Base-by-base conservation (phyloP, 176 grass and related monocot genomes). In the Panicum miliaceum region DNA sequence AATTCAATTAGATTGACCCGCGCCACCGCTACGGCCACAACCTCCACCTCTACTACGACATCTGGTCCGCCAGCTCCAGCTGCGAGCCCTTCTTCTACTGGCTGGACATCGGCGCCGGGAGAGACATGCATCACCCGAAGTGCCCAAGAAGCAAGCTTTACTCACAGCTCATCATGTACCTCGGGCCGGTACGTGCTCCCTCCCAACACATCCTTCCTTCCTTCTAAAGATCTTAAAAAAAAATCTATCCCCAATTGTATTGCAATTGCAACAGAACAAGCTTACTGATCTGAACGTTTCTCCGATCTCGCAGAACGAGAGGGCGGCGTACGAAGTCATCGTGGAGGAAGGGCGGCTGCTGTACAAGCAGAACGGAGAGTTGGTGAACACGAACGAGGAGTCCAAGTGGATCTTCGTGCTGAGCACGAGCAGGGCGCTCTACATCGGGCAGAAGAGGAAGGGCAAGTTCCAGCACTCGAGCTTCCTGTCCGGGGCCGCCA, bases 341-440 rank as follows among this genome's bases (percentile, higher is more conserved):
- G 91, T 94, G 54, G 86, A 92, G 75, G 38, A 50, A 22, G 97
- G 97, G 58, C 90, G 84, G 81, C 84, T 99, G 1, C 12, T 88
- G 43, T 99, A 99, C 80, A 94, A 57, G 74, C 63, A 89, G 71
- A 88, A 51, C 13, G 86, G 89, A 16, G 40, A 29, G 7, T 40
- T 68, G 6, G 84, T 96, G 73, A 85, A 89, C 62, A 92, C 91
- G 0, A 94, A 85, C 16, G 90, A 99, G 70, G 97, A 87, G 66
- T 84, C 90, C 23, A 99, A 99, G 75, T 99, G 97, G 93, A 99
- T 99, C 89, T 99, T 99, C 76, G 97, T 99, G 69, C 82, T 94
- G 18, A 99, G 93, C 87, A 99, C 97, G 26, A 75, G 91, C 18
- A 84, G 93, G 73, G 84, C 93, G 19, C 76, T 96, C 11, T 96